A percentile compares a stretch with the other conserved stretches of the same genome.
Conservation (phyloP, 176 grass and related monocot genomes). For the Avena insularis region DNA sequence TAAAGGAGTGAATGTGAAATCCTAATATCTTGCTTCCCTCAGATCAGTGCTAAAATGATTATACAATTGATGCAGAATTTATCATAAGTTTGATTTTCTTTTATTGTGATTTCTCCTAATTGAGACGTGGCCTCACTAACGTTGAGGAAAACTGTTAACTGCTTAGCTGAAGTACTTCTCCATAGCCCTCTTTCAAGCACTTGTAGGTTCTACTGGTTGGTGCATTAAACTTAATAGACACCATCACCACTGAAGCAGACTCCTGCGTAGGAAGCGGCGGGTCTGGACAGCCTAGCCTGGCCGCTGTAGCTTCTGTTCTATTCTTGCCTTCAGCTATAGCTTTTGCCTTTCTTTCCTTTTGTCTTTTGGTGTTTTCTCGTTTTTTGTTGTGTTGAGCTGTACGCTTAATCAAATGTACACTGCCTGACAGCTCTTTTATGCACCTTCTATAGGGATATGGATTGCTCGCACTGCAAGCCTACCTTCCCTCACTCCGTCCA, state of each 20-base stretch:
- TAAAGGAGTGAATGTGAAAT: neutral
- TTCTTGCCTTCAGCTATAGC: too few relatives aligned
- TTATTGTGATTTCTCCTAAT: neutral
- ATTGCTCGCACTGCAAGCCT: conserved; percentile 66
- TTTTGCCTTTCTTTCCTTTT: too few relatives aligned
- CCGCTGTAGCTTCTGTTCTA: neutral
- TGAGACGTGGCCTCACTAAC: neutral
- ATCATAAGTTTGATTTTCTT: neutral
- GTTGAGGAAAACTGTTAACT: neutral
- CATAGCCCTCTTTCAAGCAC: too few relatives aligned
- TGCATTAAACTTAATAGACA: too few relatives aligned
- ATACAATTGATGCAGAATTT: neutral
- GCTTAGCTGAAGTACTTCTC: neutral
- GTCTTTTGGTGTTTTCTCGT: too few relatives aligned
- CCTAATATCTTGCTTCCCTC: neutral
- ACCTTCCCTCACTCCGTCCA: conserved; percentile 60
- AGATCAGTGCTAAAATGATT: neutral
- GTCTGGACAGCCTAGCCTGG: too few relatives aligned
- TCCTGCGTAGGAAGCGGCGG: too few relatives aligned
- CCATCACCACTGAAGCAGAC: too few relatives aligned
- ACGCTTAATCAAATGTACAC: neutral
- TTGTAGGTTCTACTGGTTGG: too few relatives aligned
- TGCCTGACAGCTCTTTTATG: neutral
- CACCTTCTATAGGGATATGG: conserved; percentile 42
- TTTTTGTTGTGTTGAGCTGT: neutral